Evolutionary conservation across 1,139 yeast species (phyloP).

Genomic region (Blastobotrys petasosporus): DNA sequence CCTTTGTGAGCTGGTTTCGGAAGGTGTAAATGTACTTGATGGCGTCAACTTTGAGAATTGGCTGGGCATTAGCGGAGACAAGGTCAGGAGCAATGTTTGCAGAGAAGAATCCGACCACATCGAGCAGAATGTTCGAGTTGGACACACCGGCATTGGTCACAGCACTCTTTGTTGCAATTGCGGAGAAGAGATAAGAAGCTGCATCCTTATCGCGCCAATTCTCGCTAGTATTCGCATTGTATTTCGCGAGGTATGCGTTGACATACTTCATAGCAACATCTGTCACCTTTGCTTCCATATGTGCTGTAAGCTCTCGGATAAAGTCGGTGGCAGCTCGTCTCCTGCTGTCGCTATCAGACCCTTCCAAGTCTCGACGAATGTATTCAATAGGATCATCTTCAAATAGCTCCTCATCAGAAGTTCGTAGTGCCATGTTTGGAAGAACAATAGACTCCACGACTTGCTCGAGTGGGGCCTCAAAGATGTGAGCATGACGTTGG

Average conservation of each 20-base stretch:
- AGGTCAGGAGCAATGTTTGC: slow-evolving; percentile 79
- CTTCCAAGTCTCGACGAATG: slow-evolving; percentile 89
- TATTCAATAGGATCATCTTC: slow-evolving; percentile 96
- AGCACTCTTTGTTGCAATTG: slow-evolving; percentile 86
- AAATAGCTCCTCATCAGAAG: slow-evolving; percentile 82
- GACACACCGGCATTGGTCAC: slow-evolving; percentile 85
- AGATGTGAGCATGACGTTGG: slow-evolving; percentile 55
- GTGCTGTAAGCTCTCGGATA: slow-evolving; percentile 76
- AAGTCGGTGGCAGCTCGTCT: slow-evolving; percentile 89
- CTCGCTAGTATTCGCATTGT: slow-evolving; percentile 36
- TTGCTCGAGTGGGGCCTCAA: slow-evolving; percentile 67
- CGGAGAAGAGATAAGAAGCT: slow-evolving; percentile 77
- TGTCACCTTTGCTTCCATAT: slow-evolving; percentile 70
- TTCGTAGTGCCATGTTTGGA: slow-evolving; percentile 77
- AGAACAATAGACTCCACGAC: slow-evolving; percentile 77
- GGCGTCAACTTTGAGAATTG: slow-evolving; percentile 80
- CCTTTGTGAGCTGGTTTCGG: slow-evolving; percentile 87
- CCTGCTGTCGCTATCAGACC: slow-evolving; percentile 88
- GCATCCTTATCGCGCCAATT: slow-evolving; percentile 85
- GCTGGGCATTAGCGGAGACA: slow-evolving; percentile 38
- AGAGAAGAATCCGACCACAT: slow-evolving; percentile 80
- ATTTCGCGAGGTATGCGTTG: slow-evolving; percentile 53
- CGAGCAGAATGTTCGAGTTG: slow-evolving; percentile 74
- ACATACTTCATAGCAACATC: slow-evolving; percentile 73
- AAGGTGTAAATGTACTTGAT: slow-evolving; percentile 85